Percentiles rank a stretch among this genome's conserved stretches.
phyloP scores from a whole-genome alignment of 345 rosid species.

The Rhizophora mangle region DNA sequence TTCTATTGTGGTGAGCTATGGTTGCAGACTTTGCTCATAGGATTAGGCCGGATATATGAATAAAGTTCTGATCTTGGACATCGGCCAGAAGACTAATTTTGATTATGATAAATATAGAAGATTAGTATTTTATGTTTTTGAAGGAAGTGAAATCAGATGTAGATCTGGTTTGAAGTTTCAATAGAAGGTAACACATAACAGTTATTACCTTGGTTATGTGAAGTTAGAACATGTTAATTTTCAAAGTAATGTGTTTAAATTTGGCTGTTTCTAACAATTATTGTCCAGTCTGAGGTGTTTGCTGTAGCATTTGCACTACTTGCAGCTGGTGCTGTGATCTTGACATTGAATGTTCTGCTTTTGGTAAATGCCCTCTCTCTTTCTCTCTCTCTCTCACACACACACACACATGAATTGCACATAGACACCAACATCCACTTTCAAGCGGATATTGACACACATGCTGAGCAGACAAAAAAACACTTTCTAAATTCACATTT shows the following conservation, averaged over 20 bases:
- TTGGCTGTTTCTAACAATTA: constrained; percentile 8
- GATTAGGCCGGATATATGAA: too few relatives aligned
- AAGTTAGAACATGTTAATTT: background rate
- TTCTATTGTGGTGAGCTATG: too few relatives aligned
- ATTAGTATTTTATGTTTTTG: background rate
- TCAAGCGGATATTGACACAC: too few relatives aligned
- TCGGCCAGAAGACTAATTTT: too few relatives aligned
- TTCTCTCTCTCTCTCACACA: background rate
- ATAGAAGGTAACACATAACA: background rate
- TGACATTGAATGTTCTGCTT: constrained; percentile 86
- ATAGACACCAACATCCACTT: too few relatives aligned
- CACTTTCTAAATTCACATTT: background rate
- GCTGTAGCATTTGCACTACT: constrained; percentile 97
- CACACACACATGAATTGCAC: too few relatives aligned
- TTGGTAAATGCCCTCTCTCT: constrained; percentile 52
- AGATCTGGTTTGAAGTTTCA: background rate
- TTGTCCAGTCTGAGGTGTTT: constrained; percentile 79
- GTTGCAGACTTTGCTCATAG: too few relatives aligned
- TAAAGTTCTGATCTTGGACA: too few relatives aligned
- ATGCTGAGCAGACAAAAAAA: too few relatives aligned
- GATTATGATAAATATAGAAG: background rate
- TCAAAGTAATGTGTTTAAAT: background rate
- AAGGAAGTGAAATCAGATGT: background rate
- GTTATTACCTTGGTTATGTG: background rate
- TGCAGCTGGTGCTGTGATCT: constrained; percentile 90